Conservation (phyloP, 306 rosid species). For the Amphicarpaea edgeworthii region DNA sequence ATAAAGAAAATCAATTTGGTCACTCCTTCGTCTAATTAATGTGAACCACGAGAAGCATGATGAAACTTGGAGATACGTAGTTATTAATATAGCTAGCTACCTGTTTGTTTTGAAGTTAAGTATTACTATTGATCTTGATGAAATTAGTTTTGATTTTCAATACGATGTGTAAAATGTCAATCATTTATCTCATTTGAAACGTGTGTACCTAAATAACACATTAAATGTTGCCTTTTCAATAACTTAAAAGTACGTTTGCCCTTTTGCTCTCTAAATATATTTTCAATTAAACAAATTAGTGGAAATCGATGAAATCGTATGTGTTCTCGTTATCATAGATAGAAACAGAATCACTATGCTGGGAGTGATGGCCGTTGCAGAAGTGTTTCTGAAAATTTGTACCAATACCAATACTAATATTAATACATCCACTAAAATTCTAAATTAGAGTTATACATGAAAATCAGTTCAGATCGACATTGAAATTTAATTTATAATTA, state of each 20-base stretch:
- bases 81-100: not conserved
- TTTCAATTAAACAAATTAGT: conserved; percentile 8
- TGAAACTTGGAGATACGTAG: not conserved
- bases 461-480: too few relatives aligned
- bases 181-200: not conserved
- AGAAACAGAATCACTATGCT: not conserved
- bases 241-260: not conserved
- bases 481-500: not conserved
- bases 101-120: not conserved
- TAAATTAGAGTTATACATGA: too few relatives aligned
- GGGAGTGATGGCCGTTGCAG: not conserved
- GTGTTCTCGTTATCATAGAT: not conserved
- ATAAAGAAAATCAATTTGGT: not conserved
- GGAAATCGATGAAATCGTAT: not conserved
- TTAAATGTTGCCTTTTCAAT: not conserved
- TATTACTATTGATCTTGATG: not conserved
- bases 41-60: conserved; percentile 24
- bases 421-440: too few relatives aligned
- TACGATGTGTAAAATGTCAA: not conserved
- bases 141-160: not conserved
- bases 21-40: conserved; percentile 7
- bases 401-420: too few relatives aligned
- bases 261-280: conserved; percentile 8
- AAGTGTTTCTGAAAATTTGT: too few relatives aligned
- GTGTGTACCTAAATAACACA: not conserved